phyloP scores from a whole-genome alignment of 768 basidiomycete species.

The Panaeolus cyanescens region DNA sequence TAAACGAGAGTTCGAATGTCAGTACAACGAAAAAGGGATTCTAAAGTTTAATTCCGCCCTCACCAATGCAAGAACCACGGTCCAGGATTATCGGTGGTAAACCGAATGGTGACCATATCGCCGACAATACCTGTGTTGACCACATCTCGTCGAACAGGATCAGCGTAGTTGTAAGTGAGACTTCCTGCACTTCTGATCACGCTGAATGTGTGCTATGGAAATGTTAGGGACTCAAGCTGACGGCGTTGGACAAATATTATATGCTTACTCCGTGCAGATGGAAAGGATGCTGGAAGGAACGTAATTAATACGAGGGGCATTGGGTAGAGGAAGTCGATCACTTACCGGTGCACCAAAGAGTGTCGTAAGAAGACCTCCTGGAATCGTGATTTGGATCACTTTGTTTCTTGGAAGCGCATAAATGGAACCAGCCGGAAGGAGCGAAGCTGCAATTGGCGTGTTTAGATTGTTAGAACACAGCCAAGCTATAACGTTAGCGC shows the following conservation, averaged over 20 bases:
- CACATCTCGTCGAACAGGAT: constrained; percentile 38
- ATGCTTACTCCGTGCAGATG: constrained; percentile 10
- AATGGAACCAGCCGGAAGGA: constrained; percentile 32
- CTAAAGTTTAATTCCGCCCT: constrained; percentile 7
- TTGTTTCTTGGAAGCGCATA: constrained; percentile 40
- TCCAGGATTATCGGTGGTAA: constrained; percentile 52
- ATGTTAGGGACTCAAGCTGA: not conserved
- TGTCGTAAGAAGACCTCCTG: constrained; percentile 17
- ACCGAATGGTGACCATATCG: constrained; percentile 48
- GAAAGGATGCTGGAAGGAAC: constrained; percentile 7
- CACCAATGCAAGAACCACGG: constrained; percentile 54
- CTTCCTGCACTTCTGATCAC: constrained; percentile 45
- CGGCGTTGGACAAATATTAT: not conserved
- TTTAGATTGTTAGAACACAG: not conserved
- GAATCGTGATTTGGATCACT: constrained; percentile 40
- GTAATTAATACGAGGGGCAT: not conserved
- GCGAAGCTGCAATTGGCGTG: not conserved
- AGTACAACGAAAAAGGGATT: not conserved
- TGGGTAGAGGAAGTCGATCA: not conserved
- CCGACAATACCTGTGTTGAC: constrained; percentile 31
- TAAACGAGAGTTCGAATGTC: not conserved
- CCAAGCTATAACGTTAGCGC: constrained; percentile 24
- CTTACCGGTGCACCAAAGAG: constrained; percentile 17
- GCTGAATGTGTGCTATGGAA: constrained; percentile 41
- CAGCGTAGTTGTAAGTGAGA: constrained; percentile 40